Evolutionary conservation across 208 protist species (phyloP).

Genomic region (Leishmania major): DNA sequence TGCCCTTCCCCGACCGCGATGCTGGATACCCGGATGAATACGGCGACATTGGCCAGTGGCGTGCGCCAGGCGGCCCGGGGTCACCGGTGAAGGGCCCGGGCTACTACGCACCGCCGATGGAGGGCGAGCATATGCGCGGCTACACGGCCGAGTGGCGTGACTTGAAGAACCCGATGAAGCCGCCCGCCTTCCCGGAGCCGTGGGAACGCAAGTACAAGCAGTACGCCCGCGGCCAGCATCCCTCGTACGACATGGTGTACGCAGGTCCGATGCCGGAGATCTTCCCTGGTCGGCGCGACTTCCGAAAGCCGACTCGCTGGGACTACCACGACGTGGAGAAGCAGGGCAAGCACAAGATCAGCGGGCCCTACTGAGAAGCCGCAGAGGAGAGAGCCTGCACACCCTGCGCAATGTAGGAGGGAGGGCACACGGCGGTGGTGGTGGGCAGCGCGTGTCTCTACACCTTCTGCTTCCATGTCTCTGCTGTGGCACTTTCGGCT

Average conservation of each 20-base stretch:
- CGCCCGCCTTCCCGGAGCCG: conserved; percentile 84
- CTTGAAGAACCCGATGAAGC: conserved; percentile 85
- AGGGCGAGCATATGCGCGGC: conserved; percentile 84
- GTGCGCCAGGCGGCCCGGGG: conserved; percentile 78
- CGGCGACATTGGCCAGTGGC: conserved; percentile 92
- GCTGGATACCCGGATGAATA: conserved; percentile 92
- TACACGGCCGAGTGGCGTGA: conserved; percentile 92
- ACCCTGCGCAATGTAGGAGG: not conserved
- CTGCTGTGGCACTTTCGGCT: not conserved
- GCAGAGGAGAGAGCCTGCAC: not conserved
- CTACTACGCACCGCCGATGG: conserved; percentile 90
- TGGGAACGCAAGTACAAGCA: conserved; percentile 92
- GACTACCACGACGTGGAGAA: conserved; percentile 91
- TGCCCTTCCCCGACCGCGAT: conserved; percentile 91
- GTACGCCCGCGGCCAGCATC: conserved; percentile 90
- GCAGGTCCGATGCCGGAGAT: conserved; percentile 92
- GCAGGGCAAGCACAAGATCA: conserved; percentile 87
- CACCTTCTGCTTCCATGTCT: not conserved
- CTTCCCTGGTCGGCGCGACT: conserved; percentile 86
- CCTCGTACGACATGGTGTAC: conserved; percentile 92
- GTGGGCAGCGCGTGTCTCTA: not conserved
- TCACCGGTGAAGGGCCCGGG: conserved; percentile 85
- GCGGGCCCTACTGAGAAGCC: conserved; percentile 72
- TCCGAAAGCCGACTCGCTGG: conserved; percentile 89
- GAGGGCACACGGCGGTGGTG: not conserved